Evolutionary conservation across 192 early-diverging fungal species (phyloP), one percentile per base, ranked within the genome.

Genomic region (Rhizoclosmatium sp.): DNA sequence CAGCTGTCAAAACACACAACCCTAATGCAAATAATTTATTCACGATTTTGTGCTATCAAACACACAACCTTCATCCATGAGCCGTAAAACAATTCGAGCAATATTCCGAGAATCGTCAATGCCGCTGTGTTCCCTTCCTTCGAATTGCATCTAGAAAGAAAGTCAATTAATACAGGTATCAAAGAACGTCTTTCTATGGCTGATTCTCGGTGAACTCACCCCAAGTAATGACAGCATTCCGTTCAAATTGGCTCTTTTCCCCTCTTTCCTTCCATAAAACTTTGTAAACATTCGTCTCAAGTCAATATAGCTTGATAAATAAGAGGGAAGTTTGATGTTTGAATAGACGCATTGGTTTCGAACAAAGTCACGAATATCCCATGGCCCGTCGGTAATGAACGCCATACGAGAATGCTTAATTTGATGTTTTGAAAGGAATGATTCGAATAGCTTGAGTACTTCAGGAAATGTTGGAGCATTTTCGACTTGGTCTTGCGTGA

Each of bases 361-460:
- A n/a, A 96, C 85, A 81, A 96, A 96, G 64, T 95, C 92, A 5
- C 92, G 88, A 58, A 96, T 89, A 76, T 96, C 95, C 86, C 92
- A 95, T 0, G 93, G 93, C 2, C 93, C 93, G 82, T 89, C 85
- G 48, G 69, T 70, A 9, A 65, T 44, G 45, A 69, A 71, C 31
- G 21, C 21, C 82, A 82, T 65, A 74, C 66, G 39, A 59, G 67
- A 62, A 41, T 51, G 59, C 31, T 48, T 66, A 19, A 56, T 21
- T 23, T 73, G 56, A 14, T 58, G 41, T 48, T 14, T 46, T 46
- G 58, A 67, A 23, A 85, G 48, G 69, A 85, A 85, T 23, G 21
- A 10, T 56, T 85, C 84, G 48, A 85, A 76, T 9, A 41, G 7
- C 62, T 68, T 16, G 47, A 86, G 65, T 3, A 86, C 85, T 12